Evolutionary conservation across 169 alveolate species (phyloP).

Genomic region (Cryptosporidium canis): DNA sequence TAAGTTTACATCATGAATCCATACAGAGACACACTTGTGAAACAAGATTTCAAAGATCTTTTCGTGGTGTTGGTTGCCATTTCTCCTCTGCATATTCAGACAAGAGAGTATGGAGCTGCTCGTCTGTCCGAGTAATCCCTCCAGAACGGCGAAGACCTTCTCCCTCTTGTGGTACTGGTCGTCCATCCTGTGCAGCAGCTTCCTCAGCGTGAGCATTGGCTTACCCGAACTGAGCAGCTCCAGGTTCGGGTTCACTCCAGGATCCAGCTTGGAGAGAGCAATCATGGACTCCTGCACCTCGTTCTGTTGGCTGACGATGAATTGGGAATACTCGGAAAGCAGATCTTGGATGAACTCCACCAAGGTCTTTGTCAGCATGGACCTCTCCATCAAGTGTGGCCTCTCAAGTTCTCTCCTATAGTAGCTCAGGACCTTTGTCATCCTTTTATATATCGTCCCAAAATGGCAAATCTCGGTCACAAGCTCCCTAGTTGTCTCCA

Average conservation of each 20-base stretch:
- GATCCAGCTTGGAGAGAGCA: slow-evolving; percentile 19
- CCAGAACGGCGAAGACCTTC: slow-evolving; percentile 10
- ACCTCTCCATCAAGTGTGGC: background rate
- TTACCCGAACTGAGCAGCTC: slow-evolving; percentile 8
- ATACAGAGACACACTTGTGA: slow-evolving; percentile 13
- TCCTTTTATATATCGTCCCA: slow-evolving; percentile 32
- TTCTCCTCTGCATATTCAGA: background rate
- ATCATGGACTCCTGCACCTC: slow-evolving; percentile 58
- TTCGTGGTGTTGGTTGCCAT: slow-evolving; percentile 19
- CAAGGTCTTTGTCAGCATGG: slow-evolving; percentile 1
- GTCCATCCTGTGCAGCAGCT: slow-evolving; percentile 5
- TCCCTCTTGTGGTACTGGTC: slow-evolving; percentile 21
- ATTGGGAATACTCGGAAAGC: slow-evolving; percentile 20
- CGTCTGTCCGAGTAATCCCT: slow-evolving; percentile 17
- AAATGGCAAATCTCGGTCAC: slow-evolving; percentile 51
- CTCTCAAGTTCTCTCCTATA: background rate
- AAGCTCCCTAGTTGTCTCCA: slow-evolving; percentile 9
- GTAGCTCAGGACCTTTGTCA: slow-evolving; percentile 5
- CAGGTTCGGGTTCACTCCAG: slow-evolving; percentile 50
- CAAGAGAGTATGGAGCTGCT: slow-evolving; percentile 27
- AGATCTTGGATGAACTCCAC: slow-evolving; percentile 14
- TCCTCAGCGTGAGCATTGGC: slow-evolving; percentile 50
- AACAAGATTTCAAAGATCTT: background rate
- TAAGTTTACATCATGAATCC: slow-evolving; percentile 45
- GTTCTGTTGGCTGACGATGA: slow-evolving; percentile 29